Conservation (phyloP, 192 early-diverging fungal genomes). For the Entomortierella parvispora region DNA sequence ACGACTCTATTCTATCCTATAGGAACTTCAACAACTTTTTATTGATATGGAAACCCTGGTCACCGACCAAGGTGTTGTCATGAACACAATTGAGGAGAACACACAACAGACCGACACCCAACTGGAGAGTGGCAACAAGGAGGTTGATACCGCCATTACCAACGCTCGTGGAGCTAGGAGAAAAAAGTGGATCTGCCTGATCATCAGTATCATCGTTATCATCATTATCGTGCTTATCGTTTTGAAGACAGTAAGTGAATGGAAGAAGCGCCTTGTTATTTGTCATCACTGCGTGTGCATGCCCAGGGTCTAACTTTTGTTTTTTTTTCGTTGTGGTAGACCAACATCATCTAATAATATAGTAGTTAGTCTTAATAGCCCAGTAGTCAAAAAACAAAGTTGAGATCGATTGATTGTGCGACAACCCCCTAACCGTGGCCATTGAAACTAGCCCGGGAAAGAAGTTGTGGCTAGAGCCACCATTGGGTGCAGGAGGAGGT, state of each 20-base stretch:
- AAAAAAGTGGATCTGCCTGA: slow-evolving; percentile 70
- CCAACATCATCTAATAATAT: too few relatives aligned
- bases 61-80: slow-evolving; percentile 74
- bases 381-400: too few relatives aligned
- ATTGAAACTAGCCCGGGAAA: too few relatives aligned
- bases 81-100: slow-evolving; percentile 78
- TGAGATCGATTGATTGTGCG: too few relatives aligned
- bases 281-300: too few relatives aligned
- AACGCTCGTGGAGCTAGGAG: slow-evolving; percentile 56
- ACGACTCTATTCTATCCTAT: neutral
- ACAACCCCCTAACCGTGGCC: too few relatives aligned
- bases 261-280: neutral
- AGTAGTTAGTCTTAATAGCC: too few relatives aligned
- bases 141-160: slow-evolving; percentile 64
- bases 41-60: slow-evolving; percentile 90
- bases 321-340: too few relatives aligned
- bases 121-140: slow-evolving; percentile 67
- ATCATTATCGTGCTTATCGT: slow-evolving; percentile 59
- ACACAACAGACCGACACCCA: slow-evolving; percentile 68
- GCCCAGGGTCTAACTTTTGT: too few relatives aligned
- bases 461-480: too few relatives aligned
- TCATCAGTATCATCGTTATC: slow-evolving; percentile 50
- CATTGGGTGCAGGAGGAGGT: too few relatives aligned
- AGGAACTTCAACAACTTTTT: slow-evolving; percentile 91
- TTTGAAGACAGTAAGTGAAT: slow-evolving; percentile 8